A percentile compares a stretch with the other conserved stretches of the same genome.
Conservation (phyloP, 1,139 yeast species). For the Pneumocystis sp. region DNA sequence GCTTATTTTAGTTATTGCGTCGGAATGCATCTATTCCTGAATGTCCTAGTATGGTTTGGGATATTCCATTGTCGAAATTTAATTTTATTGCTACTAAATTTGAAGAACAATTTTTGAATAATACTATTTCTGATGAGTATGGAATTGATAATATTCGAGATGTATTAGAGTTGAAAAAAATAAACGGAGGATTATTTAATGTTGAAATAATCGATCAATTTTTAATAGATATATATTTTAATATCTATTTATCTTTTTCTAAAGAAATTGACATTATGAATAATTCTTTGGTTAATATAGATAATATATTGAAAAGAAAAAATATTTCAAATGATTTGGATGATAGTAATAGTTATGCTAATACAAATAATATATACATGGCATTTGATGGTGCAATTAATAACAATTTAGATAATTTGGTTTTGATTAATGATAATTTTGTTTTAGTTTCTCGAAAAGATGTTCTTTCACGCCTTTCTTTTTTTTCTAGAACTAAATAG, state of each 20-base stretch:
- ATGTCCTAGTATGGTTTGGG: background rate
- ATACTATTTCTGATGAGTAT: background rate
- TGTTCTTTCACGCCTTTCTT: background rate
- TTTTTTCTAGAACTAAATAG: background rate
- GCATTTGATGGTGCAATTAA: background rate
- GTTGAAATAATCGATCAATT: constrained; percentile 9
- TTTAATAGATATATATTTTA: constrained; percentile 8
- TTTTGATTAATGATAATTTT: background rate
- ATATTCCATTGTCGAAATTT: constrained; percentile 1
- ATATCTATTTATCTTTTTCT: constrained; percentile 1
- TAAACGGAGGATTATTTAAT: constrained; percentile 10
- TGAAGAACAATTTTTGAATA: background rate
- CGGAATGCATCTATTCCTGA: background rate
- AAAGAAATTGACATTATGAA: background rate
- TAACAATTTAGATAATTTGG: background rate
- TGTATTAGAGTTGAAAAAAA: constrained; percentile 7
- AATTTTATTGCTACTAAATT: constrained; percentile 3
- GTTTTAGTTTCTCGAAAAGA: background rate
- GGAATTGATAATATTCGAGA: constrained; percentile 6
- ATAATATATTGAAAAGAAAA: background rate
- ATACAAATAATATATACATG: background rate
- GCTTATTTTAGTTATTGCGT: background rate
- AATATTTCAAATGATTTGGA: background rate
- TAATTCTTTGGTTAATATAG: background rate
- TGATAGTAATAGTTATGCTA: background rate